Evolutionary conservation across 129 eudicot species (phyloP), one percentile per base, ranked within the genome.

Genomic region (Helianthus tuberosus): DNA sequence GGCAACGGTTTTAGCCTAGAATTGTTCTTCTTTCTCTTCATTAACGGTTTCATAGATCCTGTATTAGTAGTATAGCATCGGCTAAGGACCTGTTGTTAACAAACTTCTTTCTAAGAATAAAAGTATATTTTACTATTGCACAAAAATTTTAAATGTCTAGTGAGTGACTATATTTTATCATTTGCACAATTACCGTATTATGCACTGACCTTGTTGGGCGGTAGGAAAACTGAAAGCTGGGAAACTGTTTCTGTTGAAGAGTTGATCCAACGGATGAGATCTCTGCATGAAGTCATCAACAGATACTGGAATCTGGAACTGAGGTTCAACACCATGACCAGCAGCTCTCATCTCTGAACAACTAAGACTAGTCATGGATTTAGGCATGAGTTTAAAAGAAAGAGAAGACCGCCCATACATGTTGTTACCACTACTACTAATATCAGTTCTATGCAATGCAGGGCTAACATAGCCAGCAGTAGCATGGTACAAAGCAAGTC

Each of bases 331-430:
- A 46, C 97, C 99, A 80, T 91, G 96, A 66, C 97, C 99, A 66
- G 97, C 99, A 8, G 97, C 97, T 79, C 96, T 85, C 99, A 94
- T 94, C 77, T 94, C 97, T 16, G 97, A 85, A 84, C 97, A 94
- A 72, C 71, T 88, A 11, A 95, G 86, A 78, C 84, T 91, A 43
- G 88, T 85, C 97, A 88, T 91, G 43, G 99, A 88, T 79, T 95
- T 95, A 15, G 99, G 97, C 99, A 95, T 91, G 49, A 91, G 86
- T 73, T 91, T 95, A 16, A 85, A 95, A 62, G 91, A 70, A 50
- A 91, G 38, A 14, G 96, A 90, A 79, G 93, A 95, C 17, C 94
- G 81, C 16, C 96, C 97, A 74, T 73, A 84, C 84, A 91, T 73
- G 75, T 75, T 73, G 55, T 87, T 88, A 75, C 88, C 54, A 80